Evolutionary conservation across 305 asterid genomes (phyloP).

Genomic region (Fraxinus dipetala): DNA sequence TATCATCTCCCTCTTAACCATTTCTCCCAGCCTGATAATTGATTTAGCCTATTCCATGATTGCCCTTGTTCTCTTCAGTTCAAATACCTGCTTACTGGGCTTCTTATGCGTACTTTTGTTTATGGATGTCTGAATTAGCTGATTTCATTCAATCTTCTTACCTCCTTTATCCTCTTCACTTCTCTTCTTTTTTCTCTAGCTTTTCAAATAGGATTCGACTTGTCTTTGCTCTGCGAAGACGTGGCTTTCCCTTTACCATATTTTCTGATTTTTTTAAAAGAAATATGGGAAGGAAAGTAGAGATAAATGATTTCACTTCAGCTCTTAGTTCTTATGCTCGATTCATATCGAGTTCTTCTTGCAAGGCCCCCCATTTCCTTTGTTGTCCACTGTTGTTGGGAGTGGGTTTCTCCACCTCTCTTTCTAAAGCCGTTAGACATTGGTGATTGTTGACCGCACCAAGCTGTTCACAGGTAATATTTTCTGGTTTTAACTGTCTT

Average conservation of each 20-base stretch:
- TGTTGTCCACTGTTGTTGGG: constrained; percentile 16
- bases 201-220: constrained; percentile 27
- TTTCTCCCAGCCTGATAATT: constrained; percentile 22
- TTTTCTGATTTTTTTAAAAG: constrained; percentile 56
- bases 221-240: constrained; percentile 30
- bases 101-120: constrained; percentile 11
- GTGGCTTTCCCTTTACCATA: constrained; percentile 35
- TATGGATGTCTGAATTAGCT: constrained; percentile 22
- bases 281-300: constrained; percentile 46
- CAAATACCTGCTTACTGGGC: constrained; percentile 2
- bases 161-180: background rate
- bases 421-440: constrained; percentile 7
- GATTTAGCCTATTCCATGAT: constrained; percentile 5
- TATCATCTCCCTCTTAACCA: background rate
- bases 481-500: background rate
- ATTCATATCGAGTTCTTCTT: constrained; percentile 22
- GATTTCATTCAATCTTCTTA: background rate
- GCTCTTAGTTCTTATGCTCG: constrained; percentile 16
- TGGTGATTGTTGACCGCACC: constrained; percentile 49
- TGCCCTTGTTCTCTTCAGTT: constrained; percentile 1
- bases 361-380: constrained; percentile 2
- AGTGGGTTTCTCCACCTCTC: constrained; percentile 9
- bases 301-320: constrained; percentile 29
- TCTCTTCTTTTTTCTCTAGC: background rate
- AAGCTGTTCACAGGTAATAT: constrained; percentile 50